These are phyloP conservation scores for Fusarium nematophilum DNA, from an alignment of 2,329 filamentous ascomycete species.

Conservation along the genomic window DNA sequence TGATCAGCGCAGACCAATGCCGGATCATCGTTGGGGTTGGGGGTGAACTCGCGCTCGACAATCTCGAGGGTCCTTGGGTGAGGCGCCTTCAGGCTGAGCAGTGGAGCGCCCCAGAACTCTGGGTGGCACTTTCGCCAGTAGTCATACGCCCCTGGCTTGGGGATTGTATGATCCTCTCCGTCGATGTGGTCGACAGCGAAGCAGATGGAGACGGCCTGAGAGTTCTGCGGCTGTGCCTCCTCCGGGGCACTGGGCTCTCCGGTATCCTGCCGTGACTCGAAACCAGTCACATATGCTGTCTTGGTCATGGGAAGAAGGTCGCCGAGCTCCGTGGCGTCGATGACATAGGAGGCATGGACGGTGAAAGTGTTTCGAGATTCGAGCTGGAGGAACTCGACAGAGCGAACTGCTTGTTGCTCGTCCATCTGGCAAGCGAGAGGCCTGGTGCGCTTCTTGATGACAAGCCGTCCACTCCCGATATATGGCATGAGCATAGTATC, in stretches of 20 bases:
- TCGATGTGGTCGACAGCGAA: slow-evolving; percentile 45
- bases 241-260: slow-evolving; percentile 43
- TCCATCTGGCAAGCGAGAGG: slow-evolving; percentile 36
- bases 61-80: slow-evolving; percentile 44
- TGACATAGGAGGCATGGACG: slow-evolving; percentile 26
- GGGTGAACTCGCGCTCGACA: slow-evolving; percentile 43
- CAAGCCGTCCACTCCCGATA: slow-evolving; percentile 38
- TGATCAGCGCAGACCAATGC: slow-evolving; percentile 39
- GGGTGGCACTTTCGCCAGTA: slow-evolving; percentile 40
- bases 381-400: slow-evolving; percentile 18
- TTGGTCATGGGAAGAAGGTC: slow-evolving; percentile 38
- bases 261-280: slow-evolving; percentile 40
- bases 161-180: slow-evolving; percentile 41
- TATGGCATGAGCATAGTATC: slow-evolving; percentile 43
- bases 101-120: slow-evolving; percentile 42
- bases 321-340: slow-evolving; percentile 31
- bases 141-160: slow-evolving; percentile 37
- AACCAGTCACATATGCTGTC: slow-evolving; percentile 42
- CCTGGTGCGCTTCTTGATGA: slow-evolving; percentile 35
- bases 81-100: slow-evolving; percentile 40
- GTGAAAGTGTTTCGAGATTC: neutral
- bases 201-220: slow-evolving; percentile 45
- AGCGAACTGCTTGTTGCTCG: slow-evolving; percentile 4
- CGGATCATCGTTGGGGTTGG: slow-evolving; percentile 42
- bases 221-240: slow-evolving; percentile 42